phyloP scores from a whole-genome alignment of 345 rosid species.

The Diplotaxis tenuifolia region DNA sequence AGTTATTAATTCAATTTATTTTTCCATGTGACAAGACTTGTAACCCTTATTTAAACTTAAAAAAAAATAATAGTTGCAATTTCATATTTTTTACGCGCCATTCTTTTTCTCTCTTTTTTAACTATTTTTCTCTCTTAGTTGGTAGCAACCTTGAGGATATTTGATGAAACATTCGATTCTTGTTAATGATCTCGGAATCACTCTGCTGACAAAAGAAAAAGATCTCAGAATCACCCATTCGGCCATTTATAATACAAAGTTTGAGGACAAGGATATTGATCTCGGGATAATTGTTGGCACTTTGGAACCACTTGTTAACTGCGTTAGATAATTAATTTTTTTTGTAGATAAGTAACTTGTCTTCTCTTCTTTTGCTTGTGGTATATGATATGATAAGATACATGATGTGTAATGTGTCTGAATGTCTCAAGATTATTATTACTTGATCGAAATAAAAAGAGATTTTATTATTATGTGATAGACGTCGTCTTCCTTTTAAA shows the following conservation, averaged over 20 bases:
- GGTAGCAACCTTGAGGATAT: background rate
- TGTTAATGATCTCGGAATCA: constrained; percentile 55
- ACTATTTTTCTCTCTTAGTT: background rate
- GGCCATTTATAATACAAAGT: too few relatives aligned
- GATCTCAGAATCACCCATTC: constrained; percentile 83
- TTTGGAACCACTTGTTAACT: constrained; percentile 85
- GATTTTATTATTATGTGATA: constrained; percentile 8
- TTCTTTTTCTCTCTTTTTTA: too few relatives aligned
- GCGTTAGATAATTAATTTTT: too few relatives aligned
- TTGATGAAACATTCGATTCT: constrained; percentile 5
- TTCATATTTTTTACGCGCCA: too few relatives aligned
- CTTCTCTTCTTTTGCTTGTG: constrained; percentile 14
- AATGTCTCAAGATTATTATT: constrained; percentile 5
- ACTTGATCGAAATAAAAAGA: constrained; percentile 9
- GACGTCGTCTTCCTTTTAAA: background rate
- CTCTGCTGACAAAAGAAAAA: too few relatives aligned
- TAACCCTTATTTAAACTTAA: too few relatives aligned
- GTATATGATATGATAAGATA: constrained; percentile 24
- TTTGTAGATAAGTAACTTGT: constrained; percentile 31
- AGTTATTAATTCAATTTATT: too few relatives aligned
- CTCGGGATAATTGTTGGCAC: constrained; percentile 72
- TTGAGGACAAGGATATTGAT: constrained; percentile 78
- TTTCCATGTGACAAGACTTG: too few relatives aligned
- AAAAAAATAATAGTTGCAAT: too few relatives aligned
- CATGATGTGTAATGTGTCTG: constrained; percentile 20